These are phyloP conservation scores for Sindora glabra DNA, from an alignment of 306 rosid genomes.

Conservation along the genomic window DNA sequence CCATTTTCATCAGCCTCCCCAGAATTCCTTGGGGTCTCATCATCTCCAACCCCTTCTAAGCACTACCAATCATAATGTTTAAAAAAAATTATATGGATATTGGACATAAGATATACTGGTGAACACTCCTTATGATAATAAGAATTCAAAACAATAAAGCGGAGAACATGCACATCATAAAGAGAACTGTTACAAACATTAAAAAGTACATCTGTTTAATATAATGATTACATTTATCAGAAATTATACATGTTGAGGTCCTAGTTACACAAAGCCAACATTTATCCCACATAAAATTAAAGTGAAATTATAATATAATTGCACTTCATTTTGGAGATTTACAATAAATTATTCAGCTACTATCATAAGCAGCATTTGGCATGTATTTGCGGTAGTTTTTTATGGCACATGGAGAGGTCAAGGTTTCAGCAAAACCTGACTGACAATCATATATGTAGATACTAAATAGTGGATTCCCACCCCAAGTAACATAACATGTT, in stretches of 20 bases:
- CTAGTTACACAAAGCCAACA: not conserved
- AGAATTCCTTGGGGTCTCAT: conserved; percentile 38
- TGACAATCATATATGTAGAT: no score
- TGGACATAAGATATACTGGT: not conserved
- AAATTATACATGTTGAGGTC: not conserved
- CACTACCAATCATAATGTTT: conserved; percentile 35
- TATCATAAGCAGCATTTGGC: not conserved
- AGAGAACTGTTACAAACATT: no score
- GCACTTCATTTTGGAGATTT: not conserved
- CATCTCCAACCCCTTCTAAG: conserved; percentile 56
- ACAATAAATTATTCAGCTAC: not conserved
- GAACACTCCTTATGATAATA: no score
- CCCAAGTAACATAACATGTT: not conserved
- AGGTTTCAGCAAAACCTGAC: not conserved
- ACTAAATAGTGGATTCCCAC: not conserved
- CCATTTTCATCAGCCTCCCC: conserved; percentile 42
- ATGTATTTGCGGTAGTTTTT: not conserved
- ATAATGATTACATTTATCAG: no score
- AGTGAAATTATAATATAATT: not conserved
- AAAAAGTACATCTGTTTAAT: no score
- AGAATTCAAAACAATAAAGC: no score
- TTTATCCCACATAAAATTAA: not conserved
- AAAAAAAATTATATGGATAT: conserved; percentile 6
- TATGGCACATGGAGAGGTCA: not conserved
- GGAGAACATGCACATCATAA: no score